These are phyloP conservation scores for Naganishia randhawae DNA, from an alignment of 768 basidiomycete species.

Conservation along the genomic window DNA sequence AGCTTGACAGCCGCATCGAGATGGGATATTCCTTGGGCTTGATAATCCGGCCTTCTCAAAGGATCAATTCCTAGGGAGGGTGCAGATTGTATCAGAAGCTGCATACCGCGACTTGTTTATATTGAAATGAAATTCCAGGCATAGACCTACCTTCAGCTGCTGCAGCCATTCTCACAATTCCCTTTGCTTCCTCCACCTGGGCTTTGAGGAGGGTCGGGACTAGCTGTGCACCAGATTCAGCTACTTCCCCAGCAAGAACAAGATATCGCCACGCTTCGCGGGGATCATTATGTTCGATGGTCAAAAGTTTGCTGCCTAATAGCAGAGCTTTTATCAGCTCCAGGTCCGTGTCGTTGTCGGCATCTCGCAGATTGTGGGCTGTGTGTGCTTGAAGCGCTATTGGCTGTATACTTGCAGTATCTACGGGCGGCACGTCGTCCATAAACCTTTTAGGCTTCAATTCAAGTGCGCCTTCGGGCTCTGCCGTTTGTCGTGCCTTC, in stretches of 20 bases:
- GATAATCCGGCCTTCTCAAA: constrained; percentile 56
- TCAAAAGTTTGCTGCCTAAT: constrained; percentile 73
- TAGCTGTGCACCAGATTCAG: constrained; percentile 57
- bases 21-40: constrained; percentile 60
- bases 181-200: constrained; percentile 52
- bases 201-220: constrained; percentile 30
- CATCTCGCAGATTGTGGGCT: constrained; percentile 34
- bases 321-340: constrained; percentile 74
- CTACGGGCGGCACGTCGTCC: constrained; percentile 5
- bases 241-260: constrained; percentile 50
- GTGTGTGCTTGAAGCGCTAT: constrained; percentile 21
- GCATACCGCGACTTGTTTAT: too few species aligned
- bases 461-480: constrained; percentile 46
- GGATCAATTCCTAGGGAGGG: background rate
- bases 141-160: constrained; percentile 63
- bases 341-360: constrained; percentile 62
- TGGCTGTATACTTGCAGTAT: background rate
- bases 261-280: constrained; percentile 54
- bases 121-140: too few species aligned
- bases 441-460: constrained; percentile 32
- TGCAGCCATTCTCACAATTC: constrained; percentile 67
- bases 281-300: constrained; percentile 58
- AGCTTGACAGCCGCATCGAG: constrained; percentile 47
- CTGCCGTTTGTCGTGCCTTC: constrained; percentile 69
- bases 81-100: background rate